Base-by-base conservation (phyloP, 495 filamentous ascomycete species). In the Chlorociboria aeruginascens region DNA sequence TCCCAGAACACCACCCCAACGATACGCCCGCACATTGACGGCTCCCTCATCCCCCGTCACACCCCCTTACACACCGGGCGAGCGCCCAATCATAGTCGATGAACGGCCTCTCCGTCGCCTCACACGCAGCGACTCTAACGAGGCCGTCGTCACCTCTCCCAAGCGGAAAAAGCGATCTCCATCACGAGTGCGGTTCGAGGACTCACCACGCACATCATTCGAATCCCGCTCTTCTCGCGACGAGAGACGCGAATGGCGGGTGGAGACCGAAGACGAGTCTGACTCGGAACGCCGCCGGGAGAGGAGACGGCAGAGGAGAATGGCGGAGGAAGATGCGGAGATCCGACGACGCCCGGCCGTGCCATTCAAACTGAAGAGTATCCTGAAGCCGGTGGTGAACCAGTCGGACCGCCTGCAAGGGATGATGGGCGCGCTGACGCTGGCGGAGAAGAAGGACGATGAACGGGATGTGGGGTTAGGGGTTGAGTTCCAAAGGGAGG, bases 1-100 rank as follows among this genome's bases (percentile, higher is more conserved):
- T 7, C 56, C 56, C 1, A 46, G 52, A 32, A 56, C 56, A 32
- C 53, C 56, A 46, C 56, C 56, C 6, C 53, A 48, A 35, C 7
- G 36, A 11, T 55, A 41, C 33, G 38, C 29, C 32, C 40, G 30
- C n/a, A 50, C 42, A 8, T 53, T 51, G 40, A 51, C 55, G 0
- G 55, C 51, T 11, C 55, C 55, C 11, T 39, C 28, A 4, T 57
- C 55, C 1, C 55, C 55, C 11, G 34, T 40, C 12, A 42, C 45
- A 25, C 53, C 49, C 17, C 41, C 46, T 2, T 42, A 35, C 42
- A 47, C 45, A n/a, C 36, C 34, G 10, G 30, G 39, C 7, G 37
- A 51, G 9, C 48, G 43, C 8, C 55, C 55, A 12, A 47, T 54
- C 25, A 54, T 58, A 16, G 51, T 54, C n/a, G 52, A 54, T 20